Evolutionary conservation across 1,284 basidiomycete species (phyloP).

Genomic region (Pholiota adiposa): DNA sequence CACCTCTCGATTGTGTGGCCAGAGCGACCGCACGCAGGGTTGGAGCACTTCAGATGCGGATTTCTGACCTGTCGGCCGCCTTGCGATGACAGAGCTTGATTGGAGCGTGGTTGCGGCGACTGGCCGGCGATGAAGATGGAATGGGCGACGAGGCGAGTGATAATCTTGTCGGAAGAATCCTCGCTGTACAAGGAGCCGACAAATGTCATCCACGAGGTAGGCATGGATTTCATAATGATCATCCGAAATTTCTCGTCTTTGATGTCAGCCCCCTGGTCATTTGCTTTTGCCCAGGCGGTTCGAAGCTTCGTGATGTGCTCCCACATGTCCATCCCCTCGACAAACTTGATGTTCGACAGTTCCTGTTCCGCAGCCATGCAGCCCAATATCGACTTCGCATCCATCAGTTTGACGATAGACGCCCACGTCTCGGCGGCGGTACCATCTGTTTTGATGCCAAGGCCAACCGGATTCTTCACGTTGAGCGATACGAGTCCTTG

Average conservation of each 20-base stretch:
- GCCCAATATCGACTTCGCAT: conserved; percentile 8
- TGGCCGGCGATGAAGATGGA: not conserved
- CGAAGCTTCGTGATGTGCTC: conserved; percentile 11
- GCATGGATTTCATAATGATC: conserved; percentile 18
- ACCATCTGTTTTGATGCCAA: too few relatives aligned
- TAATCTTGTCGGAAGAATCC: not conserved
- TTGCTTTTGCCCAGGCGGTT: conserved; percentile 14
- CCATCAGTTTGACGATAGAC: conserved; percentile 14
- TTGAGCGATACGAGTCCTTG: conserved; percentile 22
- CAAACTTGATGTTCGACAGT: conserved; percentile 10
- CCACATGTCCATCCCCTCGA: conserved; percentile 14
- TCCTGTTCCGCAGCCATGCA: conserved; percentile 7
- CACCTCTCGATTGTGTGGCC: conserved; percentile 11
- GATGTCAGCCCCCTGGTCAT: conserved; percentile 12
- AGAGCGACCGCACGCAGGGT: not conserved
- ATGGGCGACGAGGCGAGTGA: conserved; percentile 2
- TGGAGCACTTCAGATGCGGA: conserved; percentile 12
- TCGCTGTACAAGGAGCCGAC: conserved; percentile 13
- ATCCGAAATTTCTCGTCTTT: conserved; percentile 13
- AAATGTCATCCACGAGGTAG: conserved; percentile 13
- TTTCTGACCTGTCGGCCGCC: not conserved
- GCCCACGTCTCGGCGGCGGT: conserved; percentile 22
- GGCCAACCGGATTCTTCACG: conserved; percentile 23
- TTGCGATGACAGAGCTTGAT: not conserved
- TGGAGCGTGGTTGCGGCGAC: not conserved